These are phyloP conservation scores for Fusarium sp. DNA, from an alignment of 2,329 filamentous ascomycete species.

Conservation along the genomic window DNA sequence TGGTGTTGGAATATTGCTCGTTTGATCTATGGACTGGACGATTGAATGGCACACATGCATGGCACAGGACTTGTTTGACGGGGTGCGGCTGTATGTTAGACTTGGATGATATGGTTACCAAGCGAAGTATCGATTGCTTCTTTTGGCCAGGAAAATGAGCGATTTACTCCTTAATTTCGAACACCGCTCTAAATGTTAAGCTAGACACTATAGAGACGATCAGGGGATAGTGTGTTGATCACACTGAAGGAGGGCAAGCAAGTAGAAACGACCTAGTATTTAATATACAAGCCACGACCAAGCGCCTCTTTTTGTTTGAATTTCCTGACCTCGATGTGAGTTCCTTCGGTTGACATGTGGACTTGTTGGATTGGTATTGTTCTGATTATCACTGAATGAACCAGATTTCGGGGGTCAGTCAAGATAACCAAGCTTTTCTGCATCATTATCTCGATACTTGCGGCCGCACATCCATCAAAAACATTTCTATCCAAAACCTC, in stretches of 20 bases:
- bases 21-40: slow-evolving; percentile 57
- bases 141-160: slow-evolving; percentile 1
- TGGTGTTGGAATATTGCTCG: slow-evolving; percentile 67
- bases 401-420: slow-evolving; percentile 10
- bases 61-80: background rate
- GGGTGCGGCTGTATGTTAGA: slow-evolving; percentile 3
- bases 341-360: background rate
- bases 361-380: background rate
- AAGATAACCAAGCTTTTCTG: slow-evolving; percentile 56
- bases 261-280: slow-evolving; percentile 21
- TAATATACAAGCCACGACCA: slow-evolving; percentile 27
- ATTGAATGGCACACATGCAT: slow-evolving; percentile 19
- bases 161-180: background rate
- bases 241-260: slow-evolving; percentile 15
- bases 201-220: slow-evolving; percentile 34
- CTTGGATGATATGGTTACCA: background rate
- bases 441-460: slow-evolving; percentile 56
- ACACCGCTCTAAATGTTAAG: background rate
- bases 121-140: slow-evolving; percentile 20
- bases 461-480: slow-evolving; percentile 46
- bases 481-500: background rate
- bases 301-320: slow-evolving; percentile 22
- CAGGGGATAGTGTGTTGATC: slow-evolving; percentile 31
- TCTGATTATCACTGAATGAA: background rate
- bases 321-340: slow-evolving; percentile 7